Base-by-base conservation (phyloP, 2,329 filamentous ascomycete genomes). In the Paecilomyces formosus region DNA sequence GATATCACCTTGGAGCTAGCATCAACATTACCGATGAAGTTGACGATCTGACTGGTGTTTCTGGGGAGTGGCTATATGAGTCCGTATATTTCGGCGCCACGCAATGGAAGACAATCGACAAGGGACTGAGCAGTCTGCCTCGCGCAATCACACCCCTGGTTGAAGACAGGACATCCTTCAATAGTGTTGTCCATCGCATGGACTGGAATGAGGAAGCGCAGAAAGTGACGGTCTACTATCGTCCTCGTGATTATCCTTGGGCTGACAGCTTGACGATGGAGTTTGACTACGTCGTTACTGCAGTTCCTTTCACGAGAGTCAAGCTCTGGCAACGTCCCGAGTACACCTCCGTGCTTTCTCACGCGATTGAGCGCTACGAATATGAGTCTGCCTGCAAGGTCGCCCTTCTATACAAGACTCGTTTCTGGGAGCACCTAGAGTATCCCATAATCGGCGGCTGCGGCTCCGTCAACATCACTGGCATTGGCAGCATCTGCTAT, bases 221-320 rank as follows among this genome's bases (percentile, higher is more conserved):
- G 15, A 83, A 82, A 57, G 78, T 89, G 5, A 81, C 80, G 0
- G 76, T 90, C 1, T 76, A 82, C 22, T 88, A 83, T 81, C 80
- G 82, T 58, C 61, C 72, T 81, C 15, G 69, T 73, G 13, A 70
- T 74, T 62, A 63, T 67, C 0, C 72, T 78, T 0, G 65, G 82
- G 55, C 35, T 12, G 35, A 39, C 13, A 39, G 35, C 35, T 39
- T 13, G 6, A 80, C 74, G 52, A 76, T 80, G 26, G 78, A 79
- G 1, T 87, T 84, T 65, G 86, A 90, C 72, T 89, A 89, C 68
- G 82, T 84, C 28, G 76, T 89, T n/a, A 78, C 89, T 6, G 78
- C 85, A 0, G 81, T 82, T 0, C 87, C 87, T 0, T 88, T 89
- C 71, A 81, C 82, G 53, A 82, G 85, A 56, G 82, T 88, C 49